phyloP scores from a whole-genome alignment of 202 grass and related monocot species.

The Saccharum hybrid region DNA sequence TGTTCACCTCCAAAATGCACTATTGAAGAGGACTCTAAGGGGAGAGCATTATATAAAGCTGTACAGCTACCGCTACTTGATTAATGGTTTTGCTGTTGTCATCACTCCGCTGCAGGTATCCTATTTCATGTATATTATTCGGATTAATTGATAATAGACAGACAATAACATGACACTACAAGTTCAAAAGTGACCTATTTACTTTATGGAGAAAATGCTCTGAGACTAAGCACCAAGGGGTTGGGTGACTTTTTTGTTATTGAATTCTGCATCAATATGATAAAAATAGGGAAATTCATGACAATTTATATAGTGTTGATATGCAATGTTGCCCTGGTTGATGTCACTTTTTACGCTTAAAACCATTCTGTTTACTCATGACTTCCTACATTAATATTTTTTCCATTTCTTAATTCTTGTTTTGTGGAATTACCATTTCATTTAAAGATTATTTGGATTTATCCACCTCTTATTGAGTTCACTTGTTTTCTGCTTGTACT shows the following conservation, averaged over 20 bases:
- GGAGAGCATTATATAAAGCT: slow-evolving; percentile 85
- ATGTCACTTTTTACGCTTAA: not conserved
- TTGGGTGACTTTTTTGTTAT: not conserved
- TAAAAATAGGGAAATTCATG: slow-evolving; percentile 8
- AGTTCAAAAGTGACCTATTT: not conserved
- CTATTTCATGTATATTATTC: slow-evolving; percentile 4
- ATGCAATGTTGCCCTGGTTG: slow-evolving; percentile 11
- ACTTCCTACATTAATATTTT: not conserved
- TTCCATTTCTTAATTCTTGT: not conserved
- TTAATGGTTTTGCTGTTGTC: slow-evolving; percentile 94
- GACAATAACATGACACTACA: not conserved
- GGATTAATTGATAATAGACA: not conserved
- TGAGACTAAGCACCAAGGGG: not conserved
- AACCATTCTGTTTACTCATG: not conserved
- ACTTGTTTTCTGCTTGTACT: slow-evolving; percentile 48
- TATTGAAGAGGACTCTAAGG: slow-evolving; percentile 81
- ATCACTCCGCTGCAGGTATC: slow-evolving; percentile 89
- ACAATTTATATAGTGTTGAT: not conserved
- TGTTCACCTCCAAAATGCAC: slow-evolving; percentile 76
- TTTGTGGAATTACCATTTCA: not conserved
- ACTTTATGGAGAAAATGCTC: not conserved
- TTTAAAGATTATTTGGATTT: slow-evolving; percentile 19
- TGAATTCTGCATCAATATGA: slow-evolving; percentile 31
- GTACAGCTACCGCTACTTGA: slow-evolving; percentile 94
- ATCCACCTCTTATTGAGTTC: slow-evolving; percentile 26